Evolutionary conservation across 2,329 filamentous ascomycete genomes (phyloP), one percentile per base, ranked within the genome.

Genomic region (Aspergillus hortae): DNA sequence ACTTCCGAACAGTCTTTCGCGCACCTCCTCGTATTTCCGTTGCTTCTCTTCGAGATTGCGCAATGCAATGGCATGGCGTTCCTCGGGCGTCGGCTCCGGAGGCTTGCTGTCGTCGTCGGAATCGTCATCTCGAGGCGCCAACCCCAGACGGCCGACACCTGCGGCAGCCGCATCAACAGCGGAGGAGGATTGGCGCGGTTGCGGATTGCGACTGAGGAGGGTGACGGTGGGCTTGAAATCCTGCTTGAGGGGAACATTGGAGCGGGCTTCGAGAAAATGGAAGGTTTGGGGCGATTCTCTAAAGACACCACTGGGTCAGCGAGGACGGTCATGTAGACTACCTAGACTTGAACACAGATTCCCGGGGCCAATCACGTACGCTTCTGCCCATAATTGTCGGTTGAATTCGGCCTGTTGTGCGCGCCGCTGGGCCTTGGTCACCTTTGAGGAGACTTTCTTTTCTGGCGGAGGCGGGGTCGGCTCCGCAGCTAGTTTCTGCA

Each of bases 11-110:
- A 96, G 86, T 67, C 91, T 88, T 62, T 92, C 90, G 27, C 92
- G 82, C 5, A 86, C 89, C 74, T 96, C 91, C 55, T 95, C 89
- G 68, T 96, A 96, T 55, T 88, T 88, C 51, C 85, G 85, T 75
- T 95, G 89, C 75, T 94, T 96, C 74, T 95, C 91, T 66, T 95
- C 91, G 9, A 85, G 82, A 61, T 95, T 90, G 45, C 82, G 80
- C 67, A 90, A 84, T 48, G 92, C 89, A 65, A 88, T 88, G 21
- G 85, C 82, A 56, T 88, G 85, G 32, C 91, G 82, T 74, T 96
- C 88, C 62, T 92, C 89, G 3, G 87, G 82, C 0, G 84, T 88
- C 41, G 84, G 81, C 60, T 85, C 84, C 17, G 80, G 76, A 56
- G 83, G 81, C 66, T 82, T 84, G 49, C 76, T 73, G 45, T 84